Evolutionary conservation across 140 eudicot species (phyloP).

Genomic region (Flaveria floridana): DNA sequence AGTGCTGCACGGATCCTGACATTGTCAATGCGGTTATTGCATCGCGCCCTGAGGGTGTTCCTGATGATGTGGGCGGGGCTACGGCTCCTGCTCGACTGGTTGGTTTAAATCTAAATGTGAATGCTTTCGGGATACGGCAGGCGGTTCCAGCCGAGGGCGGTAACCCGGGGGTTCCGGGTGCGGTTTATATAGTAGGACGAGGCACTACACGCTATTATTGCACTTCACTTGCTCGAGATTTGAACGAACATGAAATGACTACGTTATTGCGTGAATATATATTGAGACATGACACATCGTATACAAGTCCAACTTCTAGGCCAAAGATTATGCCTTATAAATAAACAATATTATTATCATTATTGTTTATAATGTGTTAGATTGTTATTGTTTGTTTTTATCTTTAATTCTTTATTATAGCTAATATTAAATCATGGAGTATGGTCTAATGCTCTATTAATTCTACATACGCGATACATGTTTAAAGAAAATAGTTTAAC

Average conservation of each 20-base stretch:
- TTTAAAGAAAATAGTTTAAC: too few relatives aligned
- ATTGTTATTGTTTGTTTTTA: too few relatives aligned
- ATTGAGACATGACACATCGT: background rate
- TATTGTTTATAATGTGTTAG: too few relatives aligned
- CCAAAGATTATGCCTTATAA: background rate
- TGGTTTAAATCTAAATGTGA: slow-evolving; percentile 21
- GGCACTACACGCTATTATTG: slow-evolving; percentile 29
- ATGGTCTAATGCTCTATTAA: too few relatives aligned
- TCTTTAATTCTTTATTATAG: too few relatives aligned
- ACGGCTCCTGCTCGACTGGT: slow-evolving; percentile 15
- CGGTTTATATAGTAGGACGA: slow-evolving; percentile 29
- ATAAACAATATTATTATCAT: too few relatives aligned
- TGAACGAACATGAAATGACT: slow-evolving; percentile 20
- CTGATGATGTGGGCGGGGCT: slow-evolving; percentile 23
- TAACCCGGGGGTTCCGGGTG: background rate
- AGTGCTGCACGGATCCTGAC: slow-evolving; percentile 22
- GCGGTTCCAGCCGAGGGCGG: slow-evolving; percentile 20
- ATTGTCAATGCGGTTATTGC: slow-evolving; percentile 21
- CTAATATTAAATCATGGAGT: too few relatives aligned
- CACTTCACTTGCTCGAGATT: slow-evolving; percentile 25
- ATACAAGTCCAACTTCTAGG: slow-evolving; percentile 13
- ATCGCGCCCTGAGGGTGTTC: background rate
- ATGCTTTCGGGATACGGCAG: slow-evolving; percentile 25
- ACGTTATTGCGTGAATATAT: slow-evolving; percentile 24
- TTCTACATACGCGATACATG: too few relatives aligned